Conservation (phyloP, 2,329 filamentous ascomycete genomes). For the Didymella segeticola region DNA sequence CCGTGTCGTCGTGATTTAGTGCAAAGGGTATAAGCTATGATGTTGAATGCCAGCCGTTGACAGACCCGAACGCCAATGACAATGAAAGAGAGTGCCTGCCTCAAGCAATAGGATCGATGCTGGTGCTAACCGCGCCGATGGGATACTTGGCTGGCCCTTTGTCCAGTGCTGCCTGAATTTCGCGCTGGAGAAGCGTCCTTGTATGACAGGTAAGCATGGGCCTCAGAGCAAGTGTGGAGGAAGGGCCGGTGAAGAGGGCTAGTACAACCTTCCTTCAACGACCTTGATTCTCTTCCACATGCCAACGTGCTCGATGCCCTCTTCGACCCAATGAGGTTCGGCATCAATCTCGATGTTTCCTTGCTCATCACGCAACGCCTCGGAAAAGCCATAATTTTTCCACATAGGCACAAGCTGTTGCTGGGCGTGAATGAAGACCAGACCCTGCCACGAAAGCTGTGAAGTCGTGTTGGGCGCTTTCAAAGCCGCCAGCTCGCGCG, state of each 20-base stretch:
- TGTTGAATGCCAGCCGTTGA: background rate
- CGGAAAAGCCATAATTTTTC: slow-evolving; percentile 75
- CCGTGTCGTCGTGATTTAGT: slow-evolving; percentile 6
- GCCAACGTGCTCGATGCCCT: slow-evolving; percentile 82
- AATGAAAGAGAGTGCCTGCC: background rate
- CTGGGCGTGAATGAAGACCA: slow-evolving; percentile 83
- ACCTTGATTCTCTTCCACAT: slow-evolving; percentile 70
- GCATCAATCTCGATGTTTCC: slow-evolving; percentile 40
- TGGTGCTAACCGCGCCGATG: background rate
- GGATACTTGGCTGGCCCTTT: slow-evolving; percentile 10
- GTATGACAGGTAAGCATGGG: background rate
- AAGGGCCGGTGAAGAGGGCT: background rate
- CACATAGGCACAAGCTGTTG: slow-evolving; percentile 69
- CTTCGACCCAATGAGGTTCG: slow-evolving; percentile 72
- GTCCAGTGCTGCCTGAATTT: background rate
- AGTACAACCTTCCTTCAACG: slow-evolving; percentile 30
- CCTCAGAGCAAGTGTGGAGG: background rate
- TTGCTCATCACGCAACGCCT: slow-evolving; percentile 70
- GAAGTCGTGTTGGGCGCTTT: slow-evolving; percentile 50
- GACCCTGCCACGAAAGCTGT: slow-evolving; percentile 69
- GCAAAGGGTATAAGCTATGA: slow-evolving; percentile 12
- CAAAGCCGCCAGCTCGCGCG: slow-evolving; percentile 53
- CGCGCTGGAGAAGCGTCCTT: slow-evolving; percentile 6
- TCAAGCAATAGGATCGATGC: background rate
- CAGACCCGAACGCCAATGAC: background rate